A percentile compares a stretch with the other conserved stretches of the same genome.
Conservation (phyloP, 2,329 filamentous ascomycete species). For the Trichophyton benhamiae region DNA sequence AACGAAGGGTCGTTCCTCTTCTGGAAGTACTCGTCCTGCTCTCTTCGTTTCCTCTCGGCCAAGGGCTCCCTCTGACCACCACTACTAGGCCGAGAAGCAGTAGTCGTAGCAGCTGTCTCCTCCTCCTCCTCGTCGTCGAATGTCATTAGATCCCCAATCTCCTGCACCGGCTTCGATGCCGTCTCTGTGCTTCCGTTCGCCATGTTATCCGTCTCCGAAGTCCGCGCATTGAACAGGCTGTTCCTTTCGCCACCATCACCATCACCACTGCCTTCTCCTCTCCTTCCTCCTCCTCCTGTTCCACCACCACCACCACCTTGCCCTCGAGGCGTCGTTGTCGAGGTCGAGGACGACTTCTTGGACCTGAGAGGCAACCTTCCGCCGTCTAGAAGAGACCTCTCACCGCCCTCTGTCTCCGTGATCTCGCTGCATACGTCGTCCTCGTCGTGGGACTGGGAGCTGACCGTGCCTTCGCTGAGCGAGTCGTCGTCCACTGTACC, state of each 20-base stretch:
- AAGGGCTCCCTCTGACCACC: slow-evolving; percentile 40
- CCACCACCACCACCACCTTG: slow-evolving; percentile 15
- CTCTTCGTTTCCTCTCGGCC: slow-evolving; percentile 61
- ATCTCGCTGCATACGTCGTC: slow-evolving; percentile 36
- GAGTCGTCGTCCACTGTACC: slow-evolving; percentile 48
- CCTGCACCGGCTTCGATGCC: slow-evolving; percentile 23
- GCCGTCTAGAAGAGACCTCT: not conserved
- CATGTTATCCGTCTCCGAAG: slow-evolving; percentile 49
- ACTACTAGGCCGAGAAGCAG: not conserved
- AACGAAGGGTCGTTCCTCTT: slow-evolving; percentile 84
- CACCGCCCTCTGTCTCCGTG: not conserved
- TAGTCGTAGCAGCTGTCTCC: no score
- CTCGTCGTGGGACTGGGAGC: slow-evolving; percentile 46
- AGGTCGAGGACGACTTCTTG: slow-evolving; percentile 13
- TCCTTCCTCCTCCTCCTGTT: slow-evolving; percentile 12
- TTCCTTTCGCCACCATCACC: slow-evolving; percentile 14
- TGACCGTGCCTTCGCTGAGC: slow-evolving; percentile 48
- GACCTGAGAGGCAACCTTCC: not conserved
- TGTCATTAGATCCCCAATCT: slow-evolving; percentile 4
- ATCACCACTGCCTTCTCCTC: slow-evolving; percentile 6
- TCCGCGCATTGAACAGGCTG: slow-evolving; percentile 25
- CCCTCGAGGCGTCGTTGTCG: slow-evolving; percentile 9
- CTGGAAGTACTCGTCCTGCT: slow-evolving; percentile 83
- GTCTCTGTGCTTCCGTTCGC: slow-evolving; percentile 45
- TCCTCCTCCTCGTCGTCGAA: no score